Evolutionary conservation across 257 asterid genomes (phyloP).

Genomic region (Salvia rosmarinus): DNA sequence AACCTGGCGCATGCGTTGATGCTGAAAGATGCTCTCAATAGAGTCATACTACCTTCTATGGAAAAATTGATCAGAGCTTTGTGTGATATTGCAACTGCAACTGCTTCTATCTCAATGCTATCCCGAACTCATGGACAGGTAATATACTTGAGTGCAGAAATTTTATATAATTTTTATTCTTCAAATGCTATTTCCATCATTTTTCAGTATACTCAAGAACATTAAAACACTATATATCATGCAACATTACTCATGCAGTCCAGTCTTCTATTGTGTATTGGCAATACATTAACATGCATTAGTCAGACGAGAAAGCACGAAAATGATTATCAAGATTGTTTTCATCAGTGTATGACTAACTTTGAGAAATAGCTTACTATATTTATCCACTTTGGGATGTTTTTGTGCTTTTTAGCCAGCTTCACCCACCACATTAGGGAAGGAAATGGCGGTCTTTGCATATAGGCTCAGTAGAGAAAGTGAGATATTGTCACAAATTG

Average conservation of each 20-base stretch:
- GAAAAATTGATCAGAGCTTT: constrained; percentile 49
- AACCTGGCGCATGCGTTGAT: constrained; percentile 58
- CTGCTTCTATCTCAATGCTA: constrained; percentile 57
- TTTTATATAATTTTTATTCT: neutral
- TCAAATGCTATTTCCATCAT: neutral
- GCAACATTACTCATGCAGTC: neutral
- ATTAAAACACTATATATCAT: neutral
- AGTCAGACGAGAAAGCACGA: neutral
- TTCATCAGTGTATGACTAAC: neutral
- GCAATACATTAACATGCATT: neutral
- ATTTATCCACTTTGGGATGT: constrained; percentile 4
- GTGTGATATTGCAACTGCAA: constrained; percentile 44
- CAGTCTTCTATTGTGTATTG: neutral
- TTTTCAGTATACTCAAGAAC: neutral
- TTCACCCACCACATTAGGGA: constrained; percentile 66
- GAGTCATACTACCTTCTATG: constrained; percentile 50
- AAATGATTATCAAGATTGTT: neutral
- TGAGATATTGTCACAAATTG: constrained; percentile 37
- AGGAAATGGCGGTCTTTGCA: constrained; percentile 67
- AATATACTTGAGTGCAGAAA: neutral
- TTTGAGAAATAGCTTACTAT: neutral
- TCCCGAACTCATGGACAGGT: constrained; percentile 73
- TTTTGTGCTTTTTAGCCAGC: constrained; percentile 50
- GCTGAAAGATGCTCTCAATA: constrained; percentile 53
- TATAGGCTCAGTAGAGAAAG: constrained; percentile 51